phyloP scores from a whole-genome alignment of 2,329 filamentous ascomycete genomes.

The Thielaviopsis punctulata region DNA sequence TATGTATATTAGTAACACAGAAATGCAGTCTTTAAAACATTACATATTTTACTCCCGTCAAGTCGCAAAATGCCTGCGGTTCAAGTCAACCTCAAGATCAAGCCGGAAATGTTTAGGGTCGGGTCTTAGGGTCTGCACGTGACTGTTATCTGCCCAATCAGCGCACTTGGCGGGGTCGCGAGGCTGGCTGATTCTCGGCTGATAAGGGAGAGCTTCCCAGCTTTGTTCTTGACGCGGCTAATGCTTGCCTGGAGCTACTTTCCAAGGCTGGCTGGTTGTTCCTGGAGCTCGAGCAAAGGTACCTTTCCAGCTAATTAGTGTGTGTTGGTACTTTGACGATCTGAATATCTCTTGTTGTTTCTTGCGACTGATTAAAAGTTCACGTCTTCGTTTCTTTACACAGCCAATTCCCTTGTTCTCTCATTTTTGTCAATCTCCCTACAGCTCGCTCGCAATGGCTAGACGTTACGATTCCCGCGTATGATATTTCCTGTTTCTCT shows the following conservation, averaged over 20 bases:
- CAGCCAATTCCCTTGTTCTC: not conserved
- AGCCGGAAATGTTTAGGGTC: not conserved
- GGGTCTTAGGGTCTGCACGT: not conserved
- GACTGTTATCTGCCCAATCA: slow-evolving; percentile 2
- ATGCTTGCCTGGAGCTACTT: slow-evolving; percentile 19
- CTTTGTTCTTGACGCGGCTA: slow-evolving; percentile 12
- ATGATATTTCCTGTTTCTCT: slow-evolving; percentile 31
- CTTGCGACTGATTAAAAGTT: too few species aligned
- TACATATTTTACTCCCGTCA: too few species aligned
- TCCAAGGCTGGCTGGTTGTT: slow-evolving; percentile 1
- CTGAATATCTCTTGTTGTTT: not conserved
- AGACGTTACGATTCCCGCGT: slow-evolving; percentile 95
- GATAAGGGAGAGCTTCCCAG: slow-evolving; percentile 7
- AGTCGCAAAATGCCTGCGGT: too few species aligned
- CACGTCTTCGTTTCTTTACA: too few species aligned
- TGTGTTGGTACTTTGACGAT: not conserved
- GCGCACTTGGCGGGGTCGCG: not conserved
- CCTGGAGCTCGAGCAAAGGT: not conserved
- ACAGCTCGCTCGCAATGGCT: slow-evolving; percentile 75
- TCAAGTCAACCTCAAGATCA: too few species aligned
- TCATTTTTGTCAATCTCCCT: not conserved
- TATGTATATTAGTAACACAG: too few species aligned
- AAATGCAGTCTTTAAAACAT: too few species aligned
- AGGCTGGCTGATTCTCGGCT: slow-evolving; percentile 12
- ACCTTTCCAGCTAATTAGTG: not conserved